Evolutionary conservation across 805 yeast genomes (phyloP).

Genomic region (Wickerhamiella kurtzmanii): DNA sequence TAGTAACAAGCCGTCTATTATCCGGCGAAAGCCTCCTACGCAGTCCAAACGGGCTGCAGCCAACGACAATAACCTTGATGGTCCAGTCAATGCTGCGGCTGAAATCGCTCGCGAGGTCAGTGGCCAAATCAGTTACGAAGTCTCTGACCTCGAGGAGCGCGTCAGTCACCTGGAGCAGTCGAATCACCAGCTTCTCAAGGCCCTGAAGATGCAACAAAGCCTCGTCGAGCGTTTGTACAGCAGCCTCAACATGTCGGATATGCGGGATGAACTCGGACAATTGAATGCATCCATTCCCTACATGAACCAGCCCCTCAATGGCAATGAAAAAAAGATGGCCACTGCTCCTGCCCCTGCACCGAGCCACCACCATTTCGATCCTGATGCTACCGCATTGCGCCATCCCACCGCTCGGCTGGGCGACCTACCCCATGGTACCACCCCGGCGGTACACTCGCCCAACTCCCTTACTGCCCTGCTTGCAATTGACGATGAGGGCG

Average conservation of each 20-base stretch:
- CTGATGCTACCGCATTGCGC: no score
- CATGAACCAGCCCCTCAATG: not conserved
- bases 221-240: slow-evolving; percentile 13
- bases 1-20: slow-evolving; percentile 67
- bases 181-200: slow-evolving; percentile 13
- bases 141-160: slow-evolving; percentile 10
- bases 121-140: slow-evolving; percentile 6
- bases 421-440: not conserved
- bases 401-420: slow-evolving; percentile 38
- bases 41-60: slow-evolving; percentile 9
- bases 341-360: slow-evolving; percentile 19
- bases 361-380: slow-evolving; percentile 12
- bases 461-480: slow-evolving; percentile 18
- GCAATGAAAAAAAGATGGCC: not conserved
- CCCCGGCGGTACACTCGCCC: slow-evolving; percentile 39
- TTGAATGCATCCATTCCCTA: not conserved
- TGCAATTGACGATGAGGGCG: slow-evolving; percentile 43
- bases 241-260: slow-evolving; percentile 6
- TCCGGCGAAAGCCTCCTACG: slow-evolving; percentile 48
- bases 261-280: slow-evolving; percentile 1
- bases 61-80: slow-evolving; percentile 20
- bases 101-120: slow-evolving; percentile 7
- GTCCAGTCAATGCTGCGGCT: slow-evolving; percentile 20
- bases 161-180: slow-evolving; percentile 10
- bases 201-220: slow-evolving; percentile 14